Conservation (phyloP, 495 filamentous ascomycete species). For the Hypoxylon fuscum region DNA sequence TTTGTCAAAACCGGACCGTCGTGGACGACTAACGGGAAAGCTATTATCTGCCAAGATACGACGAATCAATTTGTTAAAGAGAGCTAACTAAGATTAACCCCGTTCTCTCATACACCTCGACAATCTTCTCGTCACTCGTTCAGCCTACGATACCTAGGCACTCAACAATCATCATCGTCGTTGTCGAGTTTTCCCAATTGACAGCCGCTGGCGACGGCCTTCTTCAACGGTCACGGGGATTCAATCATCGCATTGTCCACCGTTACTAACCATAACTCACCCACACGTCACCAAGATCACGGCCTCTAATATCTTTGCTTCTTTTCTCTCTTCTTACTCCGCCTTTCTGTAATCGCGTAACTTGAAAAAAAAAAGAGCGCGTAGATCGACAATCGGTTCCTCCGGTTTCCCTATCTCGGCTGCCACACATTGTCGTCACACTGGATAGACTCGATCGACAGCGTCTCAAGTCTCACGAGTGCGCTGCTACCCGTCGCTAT, state of each 20-base stretch:
- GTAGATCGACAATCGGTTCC: slow-evolving; percentile 8
- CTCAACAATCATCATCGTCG: no score
- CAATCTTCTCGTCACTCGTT: slow-evolving; percentile 2
- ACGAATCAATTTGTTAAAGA: slow-evolving; percentile 12
- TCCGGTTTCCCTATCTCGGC: slow-evolving; percentile 6
- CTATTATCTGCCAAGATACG: slow-evolving; percentile 6
- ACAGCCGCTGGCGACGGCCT: slow-evolving; percentile 2
- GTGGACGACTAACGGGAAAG: background rate
- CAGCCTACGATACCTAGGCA: no score
- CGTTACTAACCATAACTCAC: no score
- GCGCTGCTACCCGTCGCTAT: slow-evolving; percentile 34
- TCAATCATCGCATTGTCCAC: background rate
- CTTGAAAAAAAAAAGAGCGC: slow-evolving; percentile 6
- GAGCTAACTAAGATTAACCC: slow-evolving; percentile 22
- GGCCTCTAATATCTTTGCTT: slow-evolving; percentile 2
- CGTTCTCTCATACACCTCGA: slow-evolving; percentile 15
- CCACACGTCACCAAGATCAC: background rate
- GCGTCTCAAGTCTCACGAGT: slow-evolving; percentile 33
- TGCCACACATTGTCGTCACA: slow-evolving; percentile 11
- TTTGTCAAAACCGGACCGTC: slow-evolving; percentile 16
- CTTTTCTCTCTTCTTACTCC: slow-evolving; percentile 24
- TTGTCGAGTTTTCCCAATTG: background rate
- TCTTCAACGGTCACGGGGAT: background rate
- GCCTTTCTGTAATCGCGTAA: slow-evolving; percentile 13
- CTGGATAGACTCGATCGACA: slow-evolving; percentile 20